Evolutionary conservation across 257 asterid species (phyloP).

Genomic region (Coffea canephora): DNA sequence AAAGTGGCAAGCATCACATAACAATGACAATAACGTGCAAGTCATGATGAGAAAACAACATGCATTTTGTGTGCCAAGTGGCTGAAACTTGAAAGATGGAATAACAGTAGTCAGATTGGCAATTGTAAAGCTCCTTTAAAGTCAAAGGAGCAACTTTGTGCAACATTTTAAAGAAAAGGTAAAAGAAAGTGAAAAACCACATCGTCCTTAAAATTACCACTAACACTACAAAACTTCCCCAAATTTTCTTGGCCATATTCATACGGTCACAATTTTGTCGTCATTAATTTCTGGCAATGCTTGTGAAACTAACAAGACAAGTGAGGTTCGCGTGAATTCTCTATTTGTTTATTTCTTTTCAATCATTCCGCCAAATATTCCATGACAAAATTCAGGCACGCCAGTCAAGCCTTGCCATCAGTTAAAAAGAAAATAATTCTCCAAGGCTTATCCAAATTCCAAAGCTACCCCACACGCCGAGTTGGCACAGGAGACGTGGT

Average conservation of each 20-base stretch:
- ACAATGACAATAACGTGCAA: slow-evolving; percentile 12
- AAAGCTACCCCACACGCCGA: slow-evolving; percentile 1
- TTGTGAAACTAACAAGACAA: not conserved
- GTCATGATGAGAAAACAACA: slow-evolving; percentile 1
- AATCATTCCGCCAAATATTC: not conserved
- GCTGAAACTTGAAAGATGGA: not conserved
- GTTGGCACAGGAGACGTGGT: not conserved
- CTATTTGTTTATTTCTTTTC: not conserved
- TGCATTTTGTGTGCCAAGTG: not conserved
- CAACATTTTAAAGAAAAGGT: not conserved
- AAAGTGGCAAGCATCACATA: not conserved
- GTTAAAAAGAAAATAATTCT: too few species aligned
- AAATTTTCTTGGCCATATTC: not conserved
- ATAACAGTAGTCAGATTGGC: not conserved
- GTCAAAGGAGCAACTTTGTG: too few species aligned
- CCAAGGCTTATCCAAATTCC: slow-evolving; percentile 1
- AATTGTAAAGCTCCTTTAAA: not conserved
- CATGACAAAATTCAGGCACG: not conserved
- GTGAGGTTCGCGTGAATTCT: not conserved
- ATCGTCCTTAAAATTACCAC: not conserved
- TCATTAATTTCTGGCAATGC: too few species aligned
- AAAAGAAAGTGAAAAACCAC: not conserved
- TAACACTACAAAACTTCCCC: too few species aligned
- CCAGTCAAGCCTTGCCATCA: not conserved
- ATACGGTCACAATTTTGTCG: not conserved